Conservation (phyloP, 1,284 basidiomycete species). For the Butyriboletus appendiculatus region DNA sequence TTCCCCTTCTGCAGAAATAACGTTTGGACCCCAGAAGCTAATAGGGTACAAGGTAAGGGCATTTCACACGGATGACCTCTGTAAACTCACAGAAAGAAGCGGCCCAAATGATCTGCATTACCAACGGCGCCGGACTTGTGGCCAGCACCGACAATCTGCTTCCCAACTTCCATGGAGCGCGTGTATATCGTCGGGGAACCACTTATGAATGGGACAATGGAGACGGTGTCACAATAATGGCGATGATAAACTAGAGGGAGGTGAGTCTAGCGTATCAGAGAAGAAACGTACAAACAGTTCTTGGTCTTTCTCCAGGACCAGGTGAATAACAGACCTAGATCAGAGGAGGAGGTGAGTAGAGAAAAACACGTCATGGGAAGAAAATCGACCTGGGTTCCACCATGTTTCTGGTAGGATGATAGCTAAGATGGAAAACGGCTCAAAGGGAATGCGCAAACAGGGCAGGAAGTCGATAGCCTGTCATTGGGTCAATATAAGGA, state of each 20-base stretch:
- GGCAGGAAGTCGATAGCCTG: slow-evolving; percentile 40
- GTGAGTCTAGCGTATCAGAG: not conserved
- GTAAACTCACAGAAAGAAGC: slow-evolving; percentile 8
- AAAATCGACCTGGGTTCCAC: slow-evolving; percentile 44
- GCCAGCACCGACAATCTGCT: slow-evolving; percentile 44
- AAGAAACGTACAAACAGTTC: slow-evolving; percentile 16
- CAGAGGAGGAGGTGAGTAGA: not conserved
- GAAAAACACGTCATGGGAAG: not conserved
- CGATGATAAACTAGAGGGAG: slow-evolving; percentile 39
- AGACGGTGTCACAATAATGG: slow-evolving; percentile 43
- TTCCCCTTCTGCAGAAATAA: slow-evolving; percentile 43
- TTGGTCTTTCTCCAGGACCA: slow-evolving; percentile 42
- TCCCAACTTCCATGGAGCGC: slow-evolving; percentile 48
- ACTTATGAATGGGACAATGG: slow-evolving; percentile 44
- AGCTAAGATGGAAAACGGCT: slow-evolving; percentile 41
- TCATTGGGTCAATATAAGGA: not conserved
- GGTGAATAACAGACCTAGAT: slow-evolving; percentile 28
- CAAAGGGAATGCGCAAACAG: slow-evolving; percentile 41
- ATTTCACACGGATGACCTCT: not conserved
- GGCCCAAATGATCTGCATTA: slow-evolving; percentile 40
- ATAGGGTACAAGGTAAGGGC: not conserved
- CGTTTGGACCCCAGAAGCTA: slow-evolving; percentile 50
- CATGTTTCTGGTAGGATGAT: slow-evolving; percentile 40
- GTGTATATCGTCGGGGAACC: slow-evolving; percentile 45
- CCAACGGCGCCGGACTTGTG: slow-evolving; percentile 41